phyloP scores from a whole-genome alignment of 2,329 filamentous ascomycete species.

The Ophiostoma sp. region DNA sequence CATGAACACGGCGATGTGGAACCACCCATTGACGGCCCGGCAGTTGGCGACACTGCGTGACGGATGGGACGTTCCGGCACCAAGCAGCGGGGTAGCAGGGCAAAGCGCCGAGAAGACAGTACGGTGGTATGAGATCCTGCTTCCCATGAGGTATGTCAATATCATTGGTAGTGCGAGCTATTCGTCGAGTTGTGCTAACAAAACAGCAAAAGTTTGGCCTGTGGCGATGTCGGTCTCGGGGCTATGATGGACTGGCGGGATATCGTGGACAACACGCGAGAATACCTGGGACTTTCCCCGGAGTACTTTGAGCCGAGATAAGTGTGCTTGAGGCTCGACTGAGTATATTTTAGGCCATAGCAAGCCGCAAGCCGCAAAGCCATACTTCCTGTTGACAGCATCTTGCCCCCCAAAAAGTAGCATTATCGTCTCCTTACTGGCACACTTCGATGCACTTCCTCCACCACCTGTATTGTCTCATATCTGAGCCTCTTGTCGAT shows the following conservation, averaged over 20 bases:
- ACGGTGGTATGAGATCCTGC: conserved; percentile 64
- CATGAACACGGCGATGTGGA: conserved; percentile 92
- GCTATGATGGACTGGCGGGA: conserved; percentile 78
- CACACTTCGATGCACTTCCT: background rate
- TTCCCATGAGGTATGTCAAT: conserved; percentile 51
- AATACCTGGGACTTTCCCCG: conserved; percentile 40
- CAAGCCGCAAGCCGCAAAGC: background rate
- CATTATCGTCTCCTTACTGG: background rate
- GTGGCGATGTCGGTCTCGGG: conserved; percentile 75
- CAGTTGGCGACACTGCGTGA: conserved; percentile 66
- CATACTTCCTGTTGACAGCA: background rate
- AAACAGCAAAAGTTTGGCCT: conserved; percentile 64
- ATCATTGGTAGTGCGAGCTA: background rate
- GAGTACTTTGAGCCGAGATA: conserved; percentile 4
- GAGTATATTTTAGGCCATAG: background rate
- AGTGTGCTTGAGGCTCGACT: background rate
- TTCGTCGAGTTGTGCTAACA: background rate
- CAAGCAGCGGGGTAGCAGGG: conserved; percentile 16
- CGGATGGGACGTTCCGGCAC: conserved; percentile 60
- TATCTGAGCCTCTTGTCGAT: background rate
- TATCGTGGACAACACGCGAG: conserved; percentile 63
- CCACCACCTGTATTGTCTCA: background rate
- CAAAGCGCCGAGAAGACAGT: background rate
- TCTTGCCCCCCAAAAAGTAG: background rate
- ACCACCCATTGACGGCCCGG: conserved; percentile 70